Conservation (phyloP, 805 yeast genomes). For the Candida parachauliodes region DNA sequence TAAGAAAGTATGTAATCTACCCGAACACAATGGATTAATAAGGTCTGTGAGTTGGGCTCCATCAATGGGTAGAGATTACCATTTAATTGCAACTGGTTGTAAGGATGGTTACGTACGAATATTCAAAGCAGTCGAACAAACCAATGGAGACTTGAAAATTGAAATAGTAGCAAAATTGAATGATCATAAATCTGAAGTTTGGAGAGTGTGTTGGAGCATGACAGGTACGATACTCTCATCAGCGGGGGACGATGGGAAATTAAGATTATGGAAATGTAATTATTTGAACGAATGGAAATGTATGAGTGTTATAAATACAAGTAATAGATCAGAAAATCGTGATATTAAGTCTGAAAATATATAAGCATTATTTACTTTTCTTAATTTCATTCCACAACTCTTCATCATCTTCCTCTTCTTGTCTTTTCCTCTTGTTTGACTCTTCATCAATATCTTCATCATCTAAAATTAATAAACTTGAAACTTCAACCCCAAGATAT, state of each 20-base stretch:
- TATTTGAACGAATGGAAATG: conserved; percentile 86
- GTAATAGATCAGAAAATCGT: conserved; percentile 22
- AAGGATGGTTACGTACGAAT: conserved; percentile 91
- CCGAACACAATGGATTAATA: conserved; percentile 83
- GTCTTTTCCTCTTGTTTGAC: conserved; percentile 22
- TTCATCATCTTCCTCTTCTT: conserved; percentile 23
- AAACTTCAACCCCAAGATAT: conserved; percentile 70
- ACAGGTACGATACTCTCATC: conserved; percentile 91
- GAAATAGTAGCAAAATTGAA: conserved; percentile 64
- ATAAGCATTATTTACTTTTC: conserved; percentile 1
- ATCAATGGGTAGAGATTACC: conserved; percentile 85
- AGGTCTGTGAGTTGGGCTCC: conserved; percentile 96
- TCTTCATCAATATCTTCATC: conserved; percentile 39
- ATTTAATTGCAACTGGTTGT: conserved; percentile 90
- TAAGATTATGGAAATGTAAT: conserved; percentile 87
- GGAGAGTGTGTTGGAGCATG: conserved; percentile 94
- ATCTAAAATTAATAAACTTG: conserved; percentile 48
- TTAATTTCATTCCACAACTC: conserved; percentile 40
- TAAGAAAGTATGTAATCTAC: conserved; percentile 57
- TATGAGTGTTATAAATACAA: conserved; percentile 60
- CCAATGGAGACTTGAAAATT: conserved; percentile 35
- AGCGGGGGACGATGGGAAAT: conserved; percentile 93
- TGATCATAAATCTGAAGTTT: conserved; percentile 84
- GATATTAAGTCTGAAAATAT: conserved; percentile 11
- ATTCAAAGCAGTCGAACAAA: conserved; percentile 50